A percentile compares a stretch with the other conserved stretches of the same genome.
Conservation (phyloP, 2,329 filamentous ascomycete species). For the Fusarium transvaalense region DNA sequence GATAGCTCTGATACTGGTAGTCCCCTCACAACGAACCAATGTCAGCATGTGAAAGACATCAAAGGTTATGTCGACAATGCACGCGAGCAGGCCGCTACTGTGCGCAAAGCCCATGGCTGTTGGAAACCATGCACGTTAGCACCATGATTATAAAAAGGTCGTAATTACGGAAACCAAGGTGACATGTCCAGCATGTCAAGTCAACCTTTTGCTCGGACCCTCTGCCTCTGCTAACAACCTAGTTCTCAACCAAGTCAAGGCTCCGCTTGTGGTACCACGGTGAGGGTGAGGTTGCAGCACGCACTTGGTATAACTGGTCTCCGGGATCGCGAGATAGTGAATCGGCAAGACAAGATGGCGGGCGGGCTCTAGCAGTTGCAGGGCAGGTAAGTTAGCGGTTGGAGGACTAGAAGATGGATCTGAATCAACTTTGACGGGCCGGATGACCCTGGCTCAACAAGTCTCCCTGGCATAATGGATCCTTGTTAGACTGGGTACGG, state of each 20-base stretch:
- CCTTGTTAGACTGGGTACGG: slow-evolving; percentile 34
- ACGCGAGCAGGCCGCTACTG: neutral
- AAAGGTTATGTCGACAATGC: neutral
- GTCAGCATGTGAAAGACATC: slow-evolving; percentile 7
- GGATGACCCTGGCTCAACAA: slow-evolving; percentile 34
- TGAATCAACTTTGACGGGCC: slow-evolving; percentile 45
- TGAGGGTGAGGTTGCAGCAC: slow-evolving; percentile 34
- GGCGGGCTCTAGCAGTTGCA: slow-evolving; percentile 17
- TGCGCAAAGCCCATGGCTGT: neutral
- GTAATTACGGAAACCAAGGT: slow-evolving; percentile 21
- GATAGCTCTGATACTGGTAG: neutral
- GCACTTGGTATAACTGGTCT: slow-evolving; percentile 29
- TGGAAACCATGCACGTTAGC: slow-evolving; percentile 11
- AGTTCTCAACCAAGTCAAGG: slow-evolving; percentile 14
- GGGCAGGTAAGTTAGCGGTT: slow-evolving; percentile 22
- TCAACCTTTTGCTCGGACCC: slow-evolving; percentile 37
- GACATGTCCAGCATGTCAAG: slow-evolving; percentile 10
- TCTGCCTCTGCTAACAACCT: slow-evolving; percentile 13
- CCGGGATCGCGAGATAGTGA: slow-evolving; percentile 40
- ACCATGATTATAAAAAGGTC: neutral
- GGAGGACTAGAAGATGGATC: slow-evolving; percentile 39
- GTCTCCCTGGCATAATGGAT: slow-evolving; percentile 22
- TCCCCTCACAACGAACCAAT: slow-evolving; percentile 11
- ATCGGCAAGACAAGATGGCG: slow-evolving; percentile 34
- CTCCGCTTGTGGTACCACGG: slow-evolving; percentile 32